Evolutionary conservation across 2,329 filamentous ascomycete species (phyloP), one percentile per base, ranked within the genome.

Genomic region (Penicillium sclerotiorum): DNA sequence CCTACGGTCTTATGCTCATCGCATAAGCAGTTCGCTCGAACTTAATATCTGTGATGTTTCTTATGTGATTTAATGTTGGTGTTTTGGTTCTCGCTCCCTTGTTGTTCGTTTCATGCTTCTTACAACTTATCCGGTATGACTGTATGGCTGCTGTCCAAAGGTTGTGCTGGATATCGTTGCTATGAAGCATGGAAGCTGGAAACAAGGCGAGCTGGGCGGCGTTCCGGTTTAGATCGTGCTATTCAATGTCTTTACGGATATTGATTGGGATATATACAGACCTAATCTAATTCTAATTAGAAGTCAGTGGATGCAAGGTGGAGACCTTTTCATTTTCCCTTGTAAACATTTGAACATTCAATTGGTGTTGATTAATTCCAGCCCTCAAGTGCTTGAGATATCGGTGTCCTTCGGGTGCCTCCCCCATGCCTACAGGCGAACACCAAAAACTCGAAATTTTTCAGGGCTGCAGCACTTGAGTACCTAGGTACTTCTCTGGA

Each of bases 1-100:
- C 43, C 51, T 59, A 60, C 42, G 57, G 57, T 39, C 50, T 56
- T 41, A 50, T 66, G 55, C 49, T 65, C 42, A 47, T 68, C 49
- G 64, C 61, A 43, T 68, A 62, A 55, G 36, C 15, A 45, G 32
- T n/a, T 55, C 9, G 35, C 18, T 20, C 27, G 42, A 45, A 43
- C 27, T 48, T 45, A 41, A 52, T 48, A 27, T 45, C 20, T 39
- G 13, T 25, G 18, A 36, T 37, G 23, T 43, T 41, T 35, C 15
- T 23, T 59, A 36, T 49, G 25, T 32, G 28, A 37, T 40, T 40
- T 56, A 33, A 40, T 43, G 37, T 25, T 13, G 50, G 47, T 46
- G 37, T 58, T 56, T 53, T 27, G 36, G 17, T 25, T 45, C 28
- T 15, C 17, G 45, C 18, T 21, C 44, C 37, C 30, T 46, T 36